A percentile compares a stretch with the other conserved stretches of the same genome.
These are phyloP conservation scores for Calonectria hongkongensis DNA, from an alignment of 2,329 filamentous ascomycete genomes.

Conservation along the genomic window DNA sequence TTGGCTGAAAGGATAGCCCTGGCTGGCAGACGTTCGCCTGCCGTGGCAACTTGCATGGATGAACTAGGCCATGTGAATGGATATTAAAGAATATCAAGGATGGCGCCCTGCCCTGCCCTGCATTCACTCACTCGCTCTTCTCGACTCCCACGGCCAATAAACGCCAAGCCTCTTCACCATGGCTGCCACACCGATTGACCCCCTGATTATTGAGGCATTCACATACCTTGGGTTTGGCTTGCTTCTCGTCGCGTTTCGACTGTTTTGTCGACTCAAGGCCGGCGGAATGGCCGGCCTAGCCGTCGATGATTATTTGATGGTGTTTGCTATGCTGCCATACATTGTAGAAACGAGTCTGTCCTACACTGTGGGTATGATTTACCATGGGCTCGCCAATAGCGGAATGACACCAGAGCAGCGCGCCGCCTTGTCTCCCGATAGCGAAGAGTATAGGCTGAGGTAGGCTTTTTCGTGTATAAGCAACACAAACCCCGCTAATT, in stretches of 20 bases:
- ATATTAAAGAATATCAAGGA: no score
- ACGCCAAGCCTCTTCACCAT: no score
- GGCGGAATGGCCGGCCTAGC: background rate
- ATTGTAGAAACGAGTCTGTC: conserved; percentile 15
- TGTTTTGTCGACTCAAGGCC: conserved; percentile 6
- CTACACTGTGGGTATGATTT: background rate
- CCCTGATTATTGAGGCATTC: conserved; percentile 12
- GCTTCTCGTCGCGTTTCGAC: conserved; percentile 10
- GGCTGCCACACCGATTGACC: background rate
- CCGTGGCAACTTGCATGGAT: no score
- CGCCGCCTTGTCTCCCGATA: conserved; percentile 10
- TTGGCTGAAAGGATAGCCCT: no score
- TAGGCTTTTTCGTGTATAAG: background rate
- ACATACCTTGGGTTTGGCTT: conserved; percentile 16
- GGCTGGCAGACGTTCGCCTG: no score
- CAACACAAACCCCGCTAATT: background rate
- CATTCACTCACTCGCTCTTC: no score
- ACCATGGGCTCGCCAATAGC: conserved; percentile 21
- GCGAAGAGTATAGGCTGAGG: conserved; percentile 24
- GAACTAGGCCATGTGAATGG: no score
- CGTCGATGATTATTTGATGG: conserved; percentile 28
- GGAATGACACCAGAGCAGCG: conserved; percentile 26
- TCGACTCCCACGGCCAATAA: no score
- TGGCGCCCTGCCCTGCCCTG: no score
- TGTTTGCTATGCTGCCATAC: background rate